phyloP scores from a whole-genome alignment of 2,329 filamentous ascomycete genomes.

The Fragosphaeria purpurea region DNA sequence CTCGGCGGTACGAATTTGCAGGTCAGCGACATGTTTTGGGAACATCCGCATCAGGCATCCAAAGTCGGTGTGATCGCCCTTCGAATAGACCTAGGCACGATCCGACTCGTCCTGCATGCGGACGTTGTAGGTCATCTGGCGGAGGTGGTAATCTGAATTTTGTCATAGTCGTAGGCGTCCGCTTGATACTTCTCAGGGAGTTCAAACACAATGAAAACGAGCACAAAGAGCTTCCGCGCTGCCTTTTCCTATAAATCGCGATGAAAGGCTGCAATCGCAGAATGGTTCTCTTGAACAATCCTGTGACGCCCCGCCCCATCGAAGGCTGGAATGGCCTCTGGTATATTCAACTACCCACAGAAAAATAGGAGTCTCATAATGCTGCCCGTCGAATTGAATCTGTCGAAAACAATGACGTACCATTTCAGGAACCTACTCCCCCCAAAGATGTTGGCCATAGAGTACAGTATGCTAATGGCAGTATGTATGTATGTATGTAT shows the following conservation, averaged over 20 bases:
- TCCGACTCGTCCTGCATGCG: slow-evolving; percentile 30
- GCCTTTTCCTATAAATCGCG: slow-evolving; percentile 21
- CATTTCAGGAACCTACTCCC: too few relatives aligned
- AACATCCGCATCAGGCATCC: slow-evolving; percentile 64
- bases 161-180: slow-evolving; percentile 40
- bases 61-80: slow-evolving; percentile 83
- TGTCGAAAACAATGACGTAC: too few relatives aligned
- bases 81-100: slow-evolving; percentile 9
- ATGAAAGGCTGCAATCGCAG: slow-evolving; percentile 35
- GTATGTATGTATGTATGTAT: too few relatives aligned
- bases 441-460: too few relatives aligned
- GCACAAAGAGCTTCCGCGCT: slow-evolving; percentile 12
- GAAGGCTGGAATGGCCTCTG: slow-evolving; percentile 27
- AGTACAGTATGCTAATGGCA: too few relatives aligned
- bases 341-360: slow-evolving; percentile 31
- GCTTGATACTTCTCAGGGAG: slow-evolving; percentile 41
- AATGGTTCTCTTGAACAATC: slow-evolving; percentile 28
- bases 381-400: too few relatives aligned
- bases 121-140: slow-evolving; percentile 42
- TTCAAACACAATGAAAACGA: slow-evolving; percentile 35
- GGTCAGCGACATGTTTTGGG: slow-evolving; percentile 69
- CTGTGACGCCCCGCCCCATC: slow-evolving; percentile 15
- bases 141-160: slow-evolving; percentile 41
- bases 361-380: slow-evolving; percentile 1
- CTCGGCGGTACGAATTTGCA: slow-evolving; percentile 64